Base-by-base conservation (phyloP, 306 rosid species). In the Prunus kanzakura region DNA sequence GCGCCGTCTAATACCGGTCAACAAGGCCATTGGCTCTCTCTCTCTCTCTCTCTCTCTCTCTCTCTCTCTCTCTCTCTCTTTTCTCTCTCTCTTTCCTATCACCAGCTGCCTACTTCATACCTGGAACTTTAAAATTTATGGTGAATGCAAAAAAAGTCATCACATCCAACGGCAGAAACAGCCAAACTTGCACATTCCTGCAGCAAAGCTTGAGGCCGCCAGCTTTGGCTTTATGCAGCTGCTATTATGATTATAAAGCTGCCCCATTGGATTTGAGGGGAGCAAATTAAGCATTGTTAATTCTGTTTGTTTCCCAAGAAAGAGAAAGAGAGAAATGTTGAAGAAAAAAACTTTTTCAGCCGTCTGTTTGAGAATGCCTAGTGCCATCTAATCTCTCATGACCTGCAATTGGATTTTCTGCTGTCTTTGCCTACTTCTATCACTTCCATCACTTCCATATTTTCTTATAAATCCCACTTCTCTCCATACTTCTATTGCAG, bases 311-410 rank as follows among this genome's bases (percentile, higher is more conserved):
- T 25, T 3, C 19, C 29, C 16, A 30, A 63, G 11, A 18, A 63
- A 11, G 64, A 23, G 65, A 60, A 30, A 6, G 45, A 30, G 67
- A 63, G 18, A 58, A 61, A 61, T 32, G 69, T 32, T 61, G 51
- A 71, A 61, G 27, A 78, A 50, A 70, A 77, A 29, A 77, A 35
- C 61, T 72, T n/a, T 79, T 56, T 72, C 43, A 35, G 82, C 82
- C 78, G 77, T 64, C 77, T 78, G 77, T 64, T 38, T 30, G 35
- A 13, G 67, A 15, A 22, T 14, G 76, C 38, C 56, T 11, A 54
- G 73, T 64, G 64, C 75, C 25, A 27, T 77, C 69, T 68, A 62
- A 77, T 77, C 81, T 58, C 70, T 69, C 70, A 61, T n/a, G 32
- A 45, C 19, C 69, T 69, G 23, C 69, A 4, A 13, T 71, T 77